Percentiles rank a stretch among this genome's conserved stretches.
phyloP scores from a whole-genome alignment of 345 rosid species.

The Tarenaya hassleriana region DNA sequence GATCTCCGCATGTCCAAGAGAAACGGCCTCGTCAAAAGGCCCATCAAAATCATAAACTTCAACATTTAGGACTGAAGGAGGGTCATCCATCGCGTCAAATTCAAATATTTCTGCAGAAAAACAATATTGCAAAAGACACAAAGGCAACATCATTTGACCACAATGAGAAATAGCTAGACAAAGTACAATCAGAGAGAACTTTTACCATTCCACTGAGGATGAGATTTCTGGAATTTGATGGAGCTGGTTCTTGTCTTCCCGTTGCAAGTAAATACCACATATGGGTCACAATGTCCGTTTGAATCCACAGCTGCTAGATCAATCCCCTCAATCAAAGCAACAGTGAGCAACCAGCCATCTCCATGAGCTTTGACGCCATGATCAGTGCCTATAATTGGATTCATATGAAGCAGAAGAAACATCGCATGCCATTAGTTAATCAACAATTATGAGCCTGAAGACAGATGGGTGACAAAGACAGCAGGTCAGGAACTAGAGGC shows the following conservation, averaged over 20 bases:
- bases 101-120: constrained; percentile 85
- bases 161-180: constrained; percentile 5
- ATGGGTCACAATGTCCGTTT: constrained; percentile 86
- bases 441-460: no score
- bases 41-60: constrained; percentile 95
- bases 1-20: constrained; percentile 74
- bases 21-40: constrained; percentile 83
- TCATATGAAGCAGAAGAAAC: background rate
- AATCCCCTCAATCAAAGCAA: constrained; percentile 83
- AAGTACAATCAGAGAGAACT: constrained; percentile 11
- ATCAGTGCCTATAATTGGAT: constrained; percentile 57
- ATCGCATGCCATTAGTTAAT: background rate
- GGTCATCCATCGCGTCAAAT: constrained; percentile 95
- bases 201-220: constrained; percentile 93
- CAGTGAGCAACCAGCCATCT: constrained; percentile 91
- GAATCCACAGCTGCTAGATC: constrained; percentile 88
- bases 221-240: constrained; percentile 82
- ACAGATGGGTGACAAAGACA: constrained; percentile 19
- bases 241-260: constrained; percentile 91
- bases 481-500: constrained; percentile 6
- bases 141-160: background rate
- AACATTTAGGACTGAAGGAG: constrained; percentile 86
- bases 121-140: background rate
- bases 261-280: constrained; percentile 83
- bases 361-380: constrained; percentile 97